These are phyloP conservation scores for Acanthamoeba triangularis DNA, from an alignment of 208 protist genomes.

Conservation along the genomic window DNA sequence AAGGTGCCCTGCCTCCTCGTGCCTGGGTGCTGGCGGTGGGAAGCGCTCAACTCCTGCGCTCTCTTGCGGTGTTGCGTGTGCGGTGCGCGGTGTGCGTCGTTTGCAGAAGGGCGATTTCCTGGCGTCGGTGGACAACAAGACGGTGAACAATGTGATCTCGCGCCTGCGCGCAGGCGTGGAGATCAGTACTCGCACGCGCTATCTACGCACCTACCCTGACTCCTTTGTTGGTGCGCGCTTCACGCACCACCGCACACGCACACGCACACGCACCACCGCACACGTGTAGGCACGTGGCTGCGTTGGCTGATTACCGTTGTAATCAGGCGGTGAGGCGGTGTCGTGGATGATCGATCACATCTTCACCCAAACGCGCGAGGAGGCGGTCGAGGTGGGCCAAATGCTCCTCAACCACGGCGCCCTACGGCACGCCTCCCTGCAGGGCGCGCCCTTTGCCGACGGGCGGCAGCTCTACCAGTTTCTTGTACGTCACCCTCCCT, in stretches of 20 bases:
- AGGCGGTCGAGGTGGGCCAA: slow-evolving; percentile 53
- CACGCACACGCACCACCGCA: not conserved
- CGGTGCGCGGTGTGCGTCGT: too few species aligned
- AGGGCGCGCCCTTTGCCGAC: not conserved
- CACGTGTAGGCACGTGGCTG: not conserved
- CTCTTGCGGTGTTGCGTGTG: not conserved
- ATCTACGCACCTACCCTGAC: slow-evolving; percentile 19
- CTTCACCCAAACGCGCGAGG: slow-evolving; percentile 45
- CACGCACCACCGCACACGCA: not conserved
- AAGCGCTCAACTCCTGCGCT: too few species aligned
- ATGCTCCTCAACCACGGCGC: slow-evolving; percentile 67
- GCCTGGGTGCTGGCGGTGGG: not conserved
- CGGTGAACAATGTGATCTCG: not conserved
- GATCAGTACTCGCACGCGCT: not conserved
- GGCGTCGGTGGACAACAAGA: slow-evolving; percentile 9
- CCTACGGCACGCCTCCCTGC: not conserved
- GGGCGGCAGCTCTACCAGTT: slow-evolving; percentile 13
- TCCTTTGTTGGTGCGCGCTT: not conserved
- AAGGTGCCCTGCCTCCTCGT: not conserved
- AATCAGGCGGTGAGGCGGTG: slow-evolving; percentile 49
- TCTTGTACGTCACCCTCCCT: not conserved
- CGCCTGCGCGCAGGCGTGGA: not conserved
- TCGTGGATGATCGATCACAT: slow-evolving; percentile 62
- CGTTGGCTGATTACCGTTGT: not conserved
- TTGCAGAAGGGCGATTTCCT: slow-evolving; percentile 50